Evolutionary conservation across 352 stramenopile species (phyloP).

Genomic region (Pythium monospermum): DNA sequence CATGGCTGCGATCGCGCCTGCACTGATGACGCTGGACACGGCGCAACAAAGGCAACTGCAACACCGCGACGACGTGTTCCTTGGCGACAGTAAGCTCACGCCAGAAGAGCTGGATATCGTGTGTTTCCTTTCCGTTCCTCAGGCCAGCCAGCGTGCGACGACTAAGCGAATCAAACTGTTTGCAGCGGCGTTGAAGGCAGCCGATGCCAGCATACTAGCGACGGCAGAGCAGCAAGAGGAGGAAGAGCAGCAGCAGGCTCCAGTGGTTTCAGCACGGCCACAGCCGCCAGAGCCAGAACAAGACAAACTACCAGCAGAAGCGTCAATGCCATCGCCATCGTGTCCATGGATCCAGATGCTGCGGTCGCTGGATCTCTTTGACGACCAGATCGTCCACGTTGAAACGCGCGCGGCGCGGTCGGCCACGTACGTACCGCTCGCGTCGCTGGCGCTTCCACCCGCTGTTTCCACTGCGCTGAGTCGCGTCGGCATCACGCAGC

Average conservation of each 20-base stretch:
- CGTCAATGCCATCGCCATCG: slow-evolving; percentile 2
- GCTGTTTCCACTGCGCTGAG: slow-evolving; percentile 37
- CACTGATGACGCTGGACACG: slow-evolving; percentile 37
- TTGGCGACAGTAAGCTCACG: slow-evolving; percentile 4
- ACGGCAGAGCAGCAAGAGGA: too few species aligned
- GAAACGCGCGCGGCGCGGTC: slow-evolving; percentile 42
- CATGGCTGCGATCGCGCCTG: slow-evolving; percentile 42
- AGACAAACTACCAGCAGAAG: background rate
- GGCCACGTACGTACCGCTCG: slow-evolving; percentile 37
- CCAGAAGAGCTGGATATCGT: slow-evolving; percentile 40
- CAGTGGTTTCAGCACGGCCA: background rate
- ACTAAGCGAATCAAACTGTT: slow-evolving; percentile 57
- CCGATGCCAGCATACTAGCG: background rate
- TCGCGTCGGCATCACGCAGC: slow-evolving; percentile 43
- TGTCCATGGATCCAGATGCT: slow-evolving; percentile 47
- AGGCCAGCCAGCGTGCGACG: slow-evolving; percentile 54
- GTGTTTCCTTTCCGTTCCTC: slow-evolving; percentile 50
- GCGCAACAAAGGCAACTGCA: slow-evolving; percentile 23
- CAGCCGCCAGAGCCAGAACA: background rate
- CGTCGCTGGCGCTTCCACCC: slow-evolving; percentile 31
- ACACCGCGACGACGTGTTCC: slow-evolving; percentile 33
- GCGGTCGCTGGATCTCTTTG: slow-evolving; percentile 48
- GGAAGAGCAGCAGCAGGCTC: background rate
- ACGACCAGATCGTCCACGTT: slow-evolving; percentile 77
- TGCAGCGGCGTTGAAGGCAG: slow-evolving; percentile 29